A percentile compares a stretch with the other conserved stretches of the same genome.
Evolutionary conservation across 768 basidiomycete genomes (phyloP).

Genomic region (Lentinula sp.): DNA sequence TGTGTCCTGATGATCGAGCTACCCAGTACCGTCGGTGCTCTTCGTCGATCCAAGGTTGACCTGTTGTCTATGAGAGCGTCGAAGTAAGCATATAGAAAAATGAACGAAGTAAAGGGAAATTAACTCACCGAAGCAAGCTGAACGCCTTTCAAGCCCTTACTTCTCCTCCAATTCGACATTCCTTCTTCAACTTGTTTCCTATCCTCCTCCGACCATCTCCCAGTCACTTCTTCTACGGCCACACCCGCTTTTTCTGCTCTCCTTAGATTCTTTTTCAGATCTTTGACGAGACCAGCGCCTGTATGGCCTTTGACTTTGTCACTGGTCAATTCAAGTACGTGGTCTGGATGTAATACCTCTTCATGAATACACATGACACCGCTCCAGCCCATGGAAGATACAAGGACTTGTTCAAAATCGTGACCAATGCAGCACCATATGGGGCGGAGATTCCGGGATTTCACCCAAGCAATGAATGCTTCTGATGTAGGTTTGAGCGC

Average conservation of each 20-base stretch:
- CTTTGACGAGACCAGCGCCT: constrained; percentile 40
- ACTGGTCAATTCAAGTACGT: constrained; percentile 32
- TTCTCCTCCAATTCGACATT: constrained; percentile 49
- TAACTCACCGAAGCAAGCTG: constrained; percentile 45
- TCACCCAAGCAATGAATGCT: constrained; percentile 40
- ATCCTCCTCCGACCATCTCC: constrained; percentile 37
- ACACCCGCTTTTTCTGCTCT: constrained; percentile 52
- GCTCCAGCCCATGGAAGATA: constrained; percentile 46
- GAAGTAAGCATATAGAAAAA: neutral
- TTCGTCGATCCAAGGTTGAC: constrained; percentile 50
- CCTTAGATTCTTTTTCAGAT: constrained; percentile 55
- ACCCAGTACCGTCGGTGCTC: constrained; percentile 54
- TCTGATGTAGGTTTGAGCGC: constrained; percentile 28
- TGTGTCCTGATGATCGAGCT: constrained; percentile 34
- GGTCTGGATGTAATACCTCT: constrained; percentile 47
- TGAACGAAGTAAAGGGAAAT: neutral
- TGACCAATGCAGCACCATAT: constrained; percentile 58
- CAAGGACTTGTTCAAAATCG: constrained; percentile 43
- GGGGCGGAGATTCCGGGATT: constrained; percentile 39
- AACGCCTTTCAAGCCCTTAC: constrained; percentile 36
- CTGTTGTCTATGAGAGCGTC: constrained; percentile 25
- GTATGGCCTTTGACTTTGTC: constrained; percentile 28
- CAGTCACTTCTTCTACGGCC: constrained; percentile 36
- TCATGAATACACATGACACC: constrained; percentile 60
- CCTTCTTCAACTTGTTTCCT: constrained; percentile 43